Evolutionary conservation across 2,329 filamentous ascomycete genomes (phyloP), one percentile per base, ranked within the genome.

Genomic region (Sphaerulina musiva): DNA sequence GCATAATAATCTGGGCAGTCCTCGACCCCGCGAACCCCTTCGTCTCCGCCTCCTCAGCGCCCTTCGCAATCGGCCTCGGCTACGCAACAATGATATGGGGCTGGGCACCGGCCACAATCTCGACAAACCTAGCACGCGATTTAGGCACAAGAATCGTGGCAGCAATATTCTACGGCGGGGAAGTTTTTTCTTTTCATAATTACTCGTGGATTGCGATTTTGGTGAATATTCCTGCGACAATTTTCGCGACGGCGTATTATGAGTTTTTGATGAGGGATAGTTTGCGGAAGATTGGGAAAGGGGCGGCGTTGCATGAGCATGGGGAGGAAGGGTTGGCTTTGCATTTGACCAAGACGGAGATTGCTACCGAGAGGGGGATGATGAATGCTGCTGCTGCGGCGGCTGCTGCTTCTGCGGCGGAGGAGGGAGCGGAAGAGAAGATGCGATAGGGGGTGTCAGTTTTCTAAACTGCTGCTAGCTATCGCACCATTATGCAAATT

Each of bases 1-100:
- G 74, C 29, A 71, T 82, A 54, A 68, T 81, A 11, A 81, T 83
- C 64, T 83, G 80, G 79, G 74, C 79, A 6, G 72, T 71, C 44
- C 71, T 82, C 32, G 80, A 83, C 65, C 78, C 78, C 0, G 77
- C 79, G 9, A 83, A 83, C 64, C 79, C 79, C 0, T 82, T 82
- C 64, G 70, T 82, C 26, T 66, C 73, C 6, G 72, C 78, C 5
- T 53, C 68, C 8, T 67, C 68, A 23, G 75, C 74, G 1, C 78
- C 79, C 3, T 80, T 80, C 58, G 72, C 76, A 36, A 82, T 83
- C 59, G 80, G 80, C 9, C 62, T 82, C 4, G 79, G 73, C 4
- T 82, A 80, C 64, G 78, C 71, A 2, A 69, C 54, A n/a, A 67
- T 68, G 62, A 55, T 80, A 41, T 82, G 80, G 78, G 79, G 77